Conservation (phyloP, 352 stramenopile genomes). For the Phytophthora palmivora region DNA sequence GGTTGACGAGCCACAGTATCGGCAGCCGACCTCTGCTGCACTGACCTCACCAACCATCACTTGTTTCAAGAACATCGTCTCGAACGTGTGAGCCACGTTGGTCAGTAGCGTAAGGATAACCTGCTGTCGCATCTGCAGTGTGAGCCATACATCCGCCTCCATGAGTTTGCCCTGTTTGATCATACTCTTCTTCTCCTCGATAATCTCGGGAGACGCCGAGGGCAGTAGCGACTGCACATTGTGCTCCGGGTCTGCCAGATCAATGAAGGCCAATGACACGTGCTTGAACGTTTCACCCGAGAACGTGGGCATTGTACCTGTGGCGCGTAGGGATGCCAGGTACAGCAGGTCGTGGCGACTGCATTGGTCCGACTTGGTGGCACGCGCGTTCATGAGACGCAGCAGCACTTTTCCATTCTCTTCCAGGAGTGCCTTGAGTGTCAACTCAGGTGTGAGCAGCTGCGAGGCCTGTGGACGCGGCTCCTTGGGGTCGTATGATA, state of each 20-base stretch:
- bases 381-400: conserved; percentile 79
- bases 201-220: conserved; percentile 57
- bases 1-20: conserved; percentile 65
- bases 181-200: conserved; percentile 69
- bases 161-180: conserved; percentile 80
- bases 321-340: conserved; percentile 59
- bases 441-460: conserved; percentile 76
- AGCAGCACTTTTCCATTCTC: conserved; percentile 85
- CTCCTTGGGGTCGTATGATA: conserved; percentile 59
- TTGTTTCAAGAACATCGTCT: conserved; percentile 83
- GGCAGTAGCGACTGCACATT: conserved; percentile 81
- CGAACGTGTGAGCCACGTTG: conserved; percentile 85
- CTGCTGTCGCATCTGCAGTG: conserved; percentile 87
- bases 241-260: conserved; percentile 74
- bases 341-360: conserved; percentile 81
- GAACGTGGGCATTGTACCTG: conserved; percentile 85
- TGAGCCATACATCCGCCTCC: conserved; percentile 86
- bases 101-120: conserved; percentile 82
- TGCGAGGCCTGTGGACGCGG: conserved; percentile 63
- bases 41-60: conserved; percentile 73
- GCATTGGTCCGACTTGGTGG: conserved; percentile 72
- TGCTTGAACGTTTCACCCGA: conserved; percentile 83
- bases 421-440: conserved; percentile 73
- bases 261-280: conserved; percentile 82
- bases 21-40: conserved; percentile 68